Percentiles rank a stretch among this genome's conserved stretches.
Evolutionary conservation across 768 basidiomycete genomes (phyloP).

Genomic region (Crucibulum laeve): DNA sequence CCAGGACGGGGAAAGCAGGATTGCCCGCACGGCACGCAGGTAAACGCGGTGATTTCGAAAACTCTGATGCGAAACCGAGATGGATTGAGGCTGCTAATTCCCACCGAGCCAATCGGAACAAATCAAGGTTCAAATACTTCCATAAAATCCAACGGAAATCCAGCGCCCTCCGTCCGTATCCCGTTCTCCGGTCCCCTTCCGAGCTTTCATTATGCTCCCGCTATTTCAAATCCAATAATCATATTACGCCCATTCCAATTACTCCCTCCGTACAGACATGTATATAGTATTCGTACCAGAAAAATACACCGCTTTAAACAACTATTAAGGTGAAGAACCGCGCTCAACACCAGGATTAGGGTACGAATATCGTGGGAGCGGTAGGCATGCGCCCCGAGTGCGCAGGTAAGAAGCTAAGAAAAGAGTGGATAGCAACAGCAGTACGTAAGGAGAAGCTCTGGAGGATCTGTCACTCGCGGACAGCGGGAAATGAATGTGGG

Average conservation of each 20-base stretch:
- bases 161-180: not conserved
- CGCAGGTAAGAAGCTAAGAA: constrained; percentile 39
- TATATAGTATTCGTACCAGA: too few relatives aligned
- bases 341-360: constrained; percentile 22
- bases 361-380: constrained; percentile 40
- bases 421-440: constrained; percentile 48
- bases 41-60: constrained; percentile 66
- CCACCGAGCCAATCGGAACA: constrained; percentile 69
- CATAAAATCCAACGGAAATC: not conserved
- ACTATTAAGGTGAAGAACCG: constrained; percentile 3
- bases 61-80: constrained; percentile 41
- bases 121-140: constrained; percentile 27
- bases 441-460: constrained; percentile 39
- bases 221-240: not conserved
- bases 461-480: constrained; percentile 37
- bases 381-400: constrained; percentile 45
- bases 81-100: constrained; percentile 41
- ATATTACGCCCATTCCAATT: not conserved
- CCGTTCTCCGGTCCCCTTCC: not conserved
- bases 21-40: constrained; percentile 62
- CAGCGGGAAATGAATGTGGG: constrained; percentile 37
- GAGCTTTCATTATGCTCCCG: not conserved
- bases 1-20: constrained; percentile 49
- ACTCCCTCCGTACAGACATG: too few relatives aligned
- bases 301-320: too few relatives aligned